phyloP scores from a whole-genome alignment of 148 eudicot species.

The Camellia lanceoleosa region DNA sequence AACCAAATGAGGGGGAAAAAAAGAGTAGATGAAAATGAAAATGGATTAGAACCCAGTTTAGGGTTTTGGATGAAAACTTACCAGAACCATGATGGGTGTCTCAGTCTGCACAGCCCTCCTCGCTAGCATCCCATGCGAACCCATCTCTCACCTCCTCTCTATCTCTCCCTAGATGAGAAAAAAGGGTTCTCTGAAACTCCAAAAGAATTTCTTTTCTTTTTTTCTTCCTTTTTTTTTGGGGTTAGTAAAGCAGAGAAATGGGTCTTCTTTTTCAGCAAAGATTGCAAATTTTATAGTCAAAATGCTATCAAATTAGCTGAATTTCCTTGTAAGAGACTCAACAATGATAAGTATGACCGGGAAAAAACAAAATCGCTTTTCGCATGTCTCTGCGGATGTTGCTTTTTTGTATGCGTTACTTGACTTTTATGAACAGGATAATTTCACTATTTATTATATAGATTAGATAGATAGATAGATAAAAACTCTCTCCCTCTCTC shows the following conservation, averaged over 20 bases:
- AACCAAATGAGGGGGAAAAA: neutral
- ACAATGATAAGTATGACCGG: slow-evolving; percentile 12
- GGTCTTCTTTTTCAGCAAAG: neutral
- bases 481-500: too few relatives aligned
- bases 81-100: slow-evolving; percentile 61
- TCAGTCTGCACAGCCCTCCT: slow-evolving; percentile 49
- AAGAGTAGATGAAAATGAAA: neutral
- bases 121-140: slow-evolving; percentile 53
- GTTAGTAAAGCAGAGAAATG: neutral
- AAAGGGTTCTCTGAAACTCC: neutral
- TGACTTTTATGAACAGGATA: neutral
- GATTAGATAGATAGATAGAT: too few relatives aligned
- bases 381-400: neutral
- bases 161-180: neutral
- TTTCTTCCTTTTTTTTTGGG: neutral
- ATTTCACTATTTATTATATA: too few relatives aligned
- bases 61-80: slow-evolving; percentile 18
- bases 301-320: neutral
- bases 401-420: neutral
- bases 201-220: neutral
- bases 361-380: slow-evolving; percentile 10
- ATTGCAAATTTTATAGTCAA: neutral
- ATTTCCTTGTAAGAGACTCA: neutral
- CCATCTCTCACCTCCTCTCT: slow-evolving; percentile 32
- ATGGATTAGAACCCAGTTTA: slow-evolving; percentile 13